Base-by-base conservation (phyloP, 192 early-diverging fungal species). In the Gigaspora rosea region DNA sequence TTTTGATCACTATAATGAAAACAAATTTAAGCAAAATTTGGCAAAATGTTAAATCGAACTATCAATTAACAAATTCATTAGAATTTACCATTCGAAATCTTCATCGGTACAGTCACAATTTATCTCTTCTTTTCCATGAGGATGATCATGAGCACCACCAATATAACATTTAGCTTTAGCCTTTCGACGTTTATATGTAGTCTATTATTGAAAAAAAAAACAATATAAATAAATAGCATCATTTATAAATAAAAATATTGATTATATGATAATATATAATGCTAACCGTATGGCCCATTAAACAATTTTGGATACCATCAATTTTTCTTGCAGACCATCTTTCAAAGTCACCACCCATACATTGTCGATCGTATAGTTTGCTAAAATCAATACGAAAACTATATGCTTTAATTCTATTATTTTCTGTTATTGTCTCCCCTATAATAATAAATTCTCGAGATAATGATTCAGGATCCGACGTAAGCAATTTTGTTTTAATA, bases 21-120 rank as follows among this genome's bases (percentile, higher is more conserved):
- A 0, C 27, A 27, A 27, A 27, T 27, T 27, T 27, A 27, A 27
- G 1, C 27, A 27, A 27, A n/a, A 0, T 27, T 27, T 27, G 1
- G 1, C 27, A 27, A 27, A 27, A 27, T 27, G 27, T 27, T 27
- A 27, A 27, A 27, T 27, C 27, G 27, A 27, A 27, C 27, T 27
- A 27, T 27, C 27, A 27, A 27, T 27, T 27, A 27, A 27, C 27
- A 27, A 27, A 27, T 27, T 27, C 27, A 27, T 27, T 27, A 27
- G 27, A 1, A 27, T 27, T 27, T 27, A 27, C 27, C 97, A 99
- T 83, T 98, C 97, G 82, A 90, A 99, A 82, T 99, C 97, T 61
- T 88, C 85, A 27, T 80, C 84, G 0, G 92, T 88, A 84, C 97
- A 99, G 10, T 80, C 76, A 79, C 97, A 99, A 58, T 83, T 79